phyloP scores from a whole-genome alignment of 2,329 filamentous ascomycete species.

The Thelonectria rubi region DNA sequence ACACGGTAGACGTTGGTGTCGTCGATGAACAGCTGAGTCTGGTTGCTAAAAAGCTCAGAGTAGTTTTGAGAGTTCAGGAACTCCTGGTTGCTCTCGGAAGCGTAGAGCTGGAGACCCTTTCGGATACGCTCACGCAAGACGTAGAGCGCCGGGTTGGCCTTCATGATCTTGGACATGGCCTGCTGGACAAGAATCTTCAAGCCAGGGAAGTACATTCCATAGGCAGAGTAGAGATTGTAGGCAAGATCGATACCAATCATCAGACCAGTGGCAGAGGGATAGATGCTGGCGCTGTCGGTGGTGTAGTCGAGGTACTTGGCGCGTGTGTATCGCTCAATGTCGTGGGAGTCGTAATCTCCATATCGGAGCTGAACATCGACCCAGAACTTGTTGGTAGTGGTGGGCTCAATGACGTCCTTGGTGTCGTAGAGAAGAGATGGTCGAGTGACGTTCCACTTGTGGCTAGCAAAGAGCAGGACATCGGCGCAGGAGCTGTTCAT shows the following conservation, averaged over 20 bases:
- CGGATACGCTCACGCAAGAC: slow-evolving; percentile 97
- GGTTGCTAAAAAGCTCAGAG: slow-evolving; percentile 98
- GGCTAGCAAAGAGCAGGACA: slow-evolving; percentile 93
- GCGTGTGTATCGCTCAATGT: slow-evolving; percentile 96
- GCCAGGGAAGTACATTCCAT: slow-evolving; percentile 98
- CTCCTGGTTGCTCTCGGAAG: slow-evolving; percentile 98
- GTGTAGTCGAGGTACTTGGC: slow-evolving; percentile 99
- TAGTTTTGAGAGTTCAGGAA: slow-evolving; percentile 99
- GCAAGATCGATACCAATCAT: slow-evolving; percentile 98
- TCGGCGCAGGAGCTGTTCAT: slow-evolving; percentile 99
- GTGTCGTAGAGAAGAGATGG: slow-evolving; percentile 95
- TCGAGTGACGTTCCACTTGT: slow-evolving; percentile 98
- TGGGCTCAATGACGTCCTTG: slow-evolving; percentile 92
- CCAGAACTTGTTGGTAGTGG: slow-evolving; percentile 99
- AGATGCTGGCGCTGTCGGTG: slow-evolving; percentile 98
- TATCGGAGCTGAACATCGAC: slow-evolving; percentile 96
- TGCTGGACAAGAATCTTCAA: slow-evolving; percentile 95
- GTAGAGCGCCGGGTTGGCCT: slow-evolving; percentile 96
- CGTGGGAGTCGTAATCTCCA: slow-evolving; percentile 98
- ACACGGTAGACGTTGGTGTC: slow-evolving; percentile 99
- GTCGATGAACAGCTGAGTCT: slow-evolving; percentile 98
- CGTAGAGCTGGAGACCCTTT: slow-evolving; percentile 97
- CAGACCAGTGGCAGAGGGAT: slow-evolving; percentile 93
- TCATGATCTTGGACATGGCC: slow-evolving; percentile 99
- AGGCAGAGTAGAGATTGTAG: slow-evolving; percentile 98